Conservation (phyloP, 2,329 filamentous ascomycete species). For the Penicillium sp. region DNA sequence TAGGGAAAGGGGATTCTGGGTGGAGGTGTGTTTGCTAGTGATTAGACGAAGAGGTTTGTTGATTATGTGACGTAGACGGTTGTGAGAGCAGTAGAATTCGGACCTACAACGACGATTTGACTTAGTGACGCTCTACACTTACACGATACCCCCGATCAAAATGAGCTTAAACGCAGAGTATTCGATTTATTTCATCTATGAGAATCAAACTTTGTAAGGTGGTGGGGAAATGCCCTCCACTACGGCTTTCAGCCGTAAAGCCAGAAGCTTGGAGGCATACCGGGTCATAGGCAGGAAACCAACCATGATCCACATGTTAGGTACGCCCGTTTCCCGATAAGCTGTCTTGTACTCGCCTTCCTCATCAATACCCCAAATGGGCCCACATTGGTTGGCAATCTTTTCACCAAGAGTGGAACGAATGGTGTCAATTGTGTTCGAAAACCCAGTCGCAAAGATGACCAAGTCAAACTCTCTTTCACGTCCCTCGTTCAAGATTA, state of each 20-base stretch:
- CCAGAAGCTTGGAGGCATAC: constrained; percentile 32
- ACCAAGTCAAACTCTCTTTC: constrained; percentile 39
- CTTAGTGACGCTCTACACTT: no score
- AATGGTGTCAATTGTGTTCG: constrained; percentile 30
- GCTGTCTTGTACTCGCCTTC: constrained; percentile 35
- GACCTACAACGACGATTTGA: no score
- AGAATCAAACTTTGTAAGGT: constrained; percentile 4
- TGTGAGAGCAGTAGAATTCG: no score
- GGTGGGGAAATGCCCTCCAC: constrained; percentile 9
- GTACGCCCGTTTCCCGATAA: constrained; percentile 39
- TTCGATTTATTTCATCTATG: not conserved
- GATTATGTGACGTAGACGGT: no score
- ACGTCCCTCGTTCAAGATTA: constrained; percentile 37
- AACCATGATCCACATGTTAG: constrained; percentile 44
- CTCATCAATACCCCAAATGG: constrained; percentile 35
- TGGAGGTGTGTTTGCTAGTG: no score
- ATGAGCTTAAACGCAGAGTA: not conserved
- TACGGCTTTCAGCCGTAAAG: constrained; percentile 4
- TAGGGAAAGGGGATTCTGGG: no score
- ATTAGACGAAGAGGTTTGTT: no score
- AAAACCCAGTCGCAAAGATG: constrained; percentile 34
- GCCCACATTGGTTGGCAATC: constrained; percentile 25
- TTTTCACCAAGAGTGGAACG: constrained; percentile 29
- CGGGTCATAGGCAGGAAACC: constrained; percentile 41
- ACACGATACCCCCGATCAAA: no score